These are phyloP conservation scores for Bisporella sp. DNA, from an alignment of 2,329 filamentous ascomycete species.

Conservation along the genomic window DNA sequence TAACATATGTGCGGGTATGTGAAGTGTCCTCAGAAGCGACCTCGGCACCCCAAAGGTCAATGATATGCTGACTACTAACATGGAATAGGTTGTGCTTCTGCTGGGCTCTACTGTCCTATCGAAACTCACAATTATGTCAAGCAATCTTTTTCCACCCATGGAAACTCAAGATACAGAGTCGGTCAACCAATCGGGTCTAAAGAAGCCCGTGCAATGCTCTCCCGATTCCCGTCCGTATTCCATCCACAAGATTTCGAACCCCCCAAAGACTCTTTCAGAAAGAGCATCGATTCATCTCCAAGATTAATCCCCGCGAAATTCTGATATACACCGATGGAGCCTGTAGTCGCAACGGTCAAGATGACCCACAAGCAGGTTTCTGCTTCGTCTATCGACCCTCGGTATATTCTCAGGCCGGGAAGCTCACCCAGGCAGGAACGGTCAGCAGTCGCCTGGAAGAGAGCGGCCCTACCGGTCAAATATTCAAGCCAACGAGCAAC, in stretches of 20 bases:
- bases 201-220: not conserved
- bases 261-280: not conserved
- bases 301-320: conserved; percentile 21
- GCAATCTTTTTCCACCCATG: too few species aligned
- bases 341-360: conserved; percentile 36
- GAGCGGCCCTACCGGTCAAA: conserved; percentile 34
- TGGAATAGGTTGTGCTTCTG: too few species aligned
- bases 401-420: conserved; percentile 7
- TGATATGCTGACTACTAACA: too few species aligned
- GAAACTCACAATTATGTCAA: too few species aligned
- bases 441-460: conserved; percentile 34
- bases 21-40: too few species aligned
- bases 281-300: conserved; percentile 22
- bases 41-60: too few species aligned
- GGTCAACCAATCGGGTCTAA: not conserved
- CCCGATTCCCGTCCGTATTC: not conserved
- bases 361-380: conserved; percentile 34
- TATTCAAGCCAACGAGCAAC: conserved; percentile 38
- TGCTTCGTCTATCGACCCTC: conserved; percentile 25
- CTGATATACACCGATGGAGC: conserved; percentile 41
- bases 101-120: too few species aligned
- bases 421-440: conserved; percentile 6
- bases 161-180: too few species aligned
- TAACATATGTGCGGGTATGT: too few species aligned
- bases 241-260: not conserved